Conservation (phyloP, 2,329 filamentous ascomycete genomes). For the Triangularia setosa region DNA sequence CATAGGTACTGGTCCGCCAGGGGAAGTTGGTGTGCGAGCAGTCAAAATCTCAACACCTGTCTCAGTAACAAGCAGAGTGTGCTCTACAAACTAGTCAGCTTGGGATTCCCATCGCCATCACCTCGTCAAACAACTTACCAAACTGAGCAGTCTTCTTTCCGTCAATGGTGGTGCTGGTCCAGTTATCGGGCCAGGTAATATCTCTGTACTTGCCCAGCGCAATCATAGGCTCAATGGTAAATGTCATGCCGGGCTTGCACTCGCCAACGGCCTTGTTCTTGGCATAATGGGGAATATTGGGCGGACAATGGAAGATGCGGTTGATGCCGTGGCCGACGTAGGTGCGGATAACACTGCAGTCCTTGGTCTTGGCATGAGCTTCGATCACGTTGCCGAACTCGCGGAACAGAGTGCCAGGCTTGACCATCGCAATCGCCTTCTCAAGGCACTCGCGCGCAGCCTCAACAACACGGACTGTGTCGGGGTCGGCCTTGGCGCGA, state of each 20-base stretch:
- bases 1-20: constrained; percentile 68
- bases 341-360: constrained; percentile 88
- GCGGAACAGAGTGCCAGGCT: constrained; percentile 87
- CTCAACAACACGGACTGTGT: constrained; percentile 87
- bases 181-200: constrained; percentile 97
- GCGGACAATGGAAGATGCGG: constrained; percentile 85
- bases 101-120: neutral
- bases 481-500: constrained; percentile 75
- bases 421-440: constrained; percentile 86
- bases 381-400: constrained; percentile 95
- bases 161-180: constrained; percentile 92
- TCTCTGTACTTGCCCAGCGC: constrained; percentile 86
- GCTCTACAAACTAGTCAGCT: constrained; percentile 48
- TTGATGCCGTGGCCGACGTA: constrained; percentile 98
- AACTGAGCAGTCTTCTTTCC: constrained; percentile 91
- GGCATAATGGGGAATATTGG: constrained; percentile 93
- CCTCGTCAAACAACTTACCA: constrained; percentile 49
- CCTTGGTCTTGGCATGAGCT: constrained; percentile 80
- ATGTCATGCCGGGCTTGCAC: constrained; percentile 95
- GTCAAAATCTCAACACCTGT: constrained; percentile 81
- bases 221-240: constrained; percentile 99
- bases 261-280: constrained; percentile 97
- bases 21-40: constrained; percentile 66
- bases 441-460: constrained; percentile 84
- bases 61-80: constrained; percentile 80